Conservation (phyloP, 108 stramenopile species). For the Schizochytrium sp. region DNA sequence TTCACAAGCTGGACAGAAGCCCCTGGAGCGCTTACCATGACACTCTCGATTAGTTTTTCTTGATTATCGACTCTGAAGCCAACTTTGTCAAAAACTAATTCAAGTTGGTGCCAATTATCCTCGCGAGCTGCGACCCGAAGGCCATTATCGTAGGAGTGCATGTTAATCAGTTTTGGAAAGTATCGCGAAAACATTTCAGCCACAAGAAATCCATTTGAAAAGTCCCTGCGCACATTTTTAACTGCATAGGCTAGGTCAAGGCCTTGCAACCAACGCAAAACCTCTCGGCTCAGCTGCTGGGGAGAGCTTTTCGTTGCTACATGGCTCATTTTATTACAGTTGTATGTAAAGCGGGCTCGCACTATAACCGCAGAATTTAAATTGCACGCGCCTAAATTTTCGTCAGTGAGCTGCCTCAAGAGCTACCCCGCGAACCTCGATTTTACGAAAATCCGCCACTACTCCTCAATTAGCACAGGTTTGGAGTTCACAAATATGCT, state of each 20-base stretch:
- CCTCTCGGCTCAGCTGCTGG: constrained; percentile 71
- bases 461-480: too few relatives aligned
- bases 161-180: constrained; percentile 74
- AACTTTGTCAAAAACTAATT: background rate
- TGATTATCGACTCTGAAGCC: constrained; percentile 32
- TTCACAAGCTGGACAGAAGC: constrained; percentile 12
- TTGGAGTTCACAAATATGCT: too few relatives aligned
- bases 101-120: constrained; percentile 79
- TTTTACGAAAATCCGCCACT: too few relatives aligned
- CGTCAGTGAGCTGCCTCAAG: too few relatives aligned
- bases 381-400: background rate
- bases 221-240: constrained; percentile 78
- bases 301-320: background rate
- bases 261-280: constrained; percentile 78
- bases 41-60: background rate
- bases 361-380: background rate
- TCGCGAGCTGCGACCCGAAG: constrained; percentile 65
- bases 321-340: background rate
- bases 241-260: constrained; percentile 77
- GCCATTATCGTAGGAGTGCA: constrained; percentile 79
- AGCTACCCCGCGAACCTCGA: too few relatives aligned
- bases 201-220: constrained; percentile 79
- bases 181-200: constrained; percentile 79
- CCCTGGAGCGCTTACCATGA: constrained; percentile 24
- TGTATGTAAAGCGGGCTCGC: background rate